Percentiles rank a stretch among this genome's conserved stretches.
These are phyloP conservation scores for Colletotrichum sp. DNA, from an alignment of 2,329 filamentous ascomycete species.

Conservation along the genomic window DNA sequence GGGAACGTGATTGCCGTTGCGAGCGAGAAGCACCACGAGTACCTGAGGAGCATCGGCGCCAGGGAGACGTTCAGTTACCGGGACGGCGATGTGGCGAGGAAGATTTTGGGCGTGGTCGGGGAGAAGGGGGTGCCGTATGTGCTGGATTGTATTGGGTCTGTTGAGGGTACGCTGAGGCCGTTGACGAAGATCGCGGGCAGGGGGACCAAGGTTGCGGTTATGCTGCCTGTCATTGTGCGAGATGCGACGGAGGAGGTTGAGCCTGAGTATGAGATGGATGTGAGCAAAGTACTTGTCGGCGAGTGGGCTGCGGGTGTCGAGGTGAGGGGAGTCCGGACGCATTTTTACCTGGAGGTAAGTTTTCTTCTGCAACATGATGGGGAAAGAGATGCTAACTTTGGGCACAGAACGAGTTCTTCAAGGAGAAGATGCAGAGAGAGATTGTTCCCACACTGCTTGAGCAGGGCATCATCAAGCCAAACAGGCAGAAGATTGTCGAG, in stretches of 20 bases:
- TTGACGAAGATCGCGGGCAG: slow-evolving; percentile 54
- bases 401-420: slow-evolving; percentile 59
- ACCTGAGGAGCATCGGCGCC: slow-evolving; percentile 48
- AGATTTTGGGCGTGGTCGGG: slow-evolving; percentile 34
- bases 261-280: slow-evolving; percentile 62
- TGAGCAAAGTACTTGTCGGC: slow-evolving; percentile 29
- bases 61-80: slow-evolving; percentile 52
- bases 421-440: slow-evolving; percentile 56
- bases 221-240: slow-evolving; percentile 63
- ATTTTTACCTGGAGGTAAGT: slow-evolving; percentile 56
- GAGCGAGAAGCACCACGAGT: slow-evolving; percentile 48
- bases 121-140: slow-evolving; percentile 45
- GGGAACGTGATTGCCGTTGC: slow-evolving; percentile 52
- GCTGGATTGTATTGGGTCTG: slow-evolving; percentile 61
- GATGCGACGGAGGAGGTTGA: slow-evolving; percentile 51
- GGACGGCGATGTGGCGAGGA: slow-evolving; percentile 37
- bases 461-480: slow-evolving; percentile 43
- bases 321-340: slow-evolving; percentile 60
- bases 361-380: fast-evolving
- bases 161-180: slow-evolving; percentile 49
- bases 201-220: slow-evolving; percentile 59
- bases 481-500: slow-evolving; percentile 46
- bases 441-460: slow-evolving; percentile 57
- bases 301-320: slow-evolving; percentile 59
- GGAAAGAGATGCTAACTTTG: neutral